phyloP scores from a whole-genome alignment of 805 yeast species.

The Priceomyces castillae region DNA sequence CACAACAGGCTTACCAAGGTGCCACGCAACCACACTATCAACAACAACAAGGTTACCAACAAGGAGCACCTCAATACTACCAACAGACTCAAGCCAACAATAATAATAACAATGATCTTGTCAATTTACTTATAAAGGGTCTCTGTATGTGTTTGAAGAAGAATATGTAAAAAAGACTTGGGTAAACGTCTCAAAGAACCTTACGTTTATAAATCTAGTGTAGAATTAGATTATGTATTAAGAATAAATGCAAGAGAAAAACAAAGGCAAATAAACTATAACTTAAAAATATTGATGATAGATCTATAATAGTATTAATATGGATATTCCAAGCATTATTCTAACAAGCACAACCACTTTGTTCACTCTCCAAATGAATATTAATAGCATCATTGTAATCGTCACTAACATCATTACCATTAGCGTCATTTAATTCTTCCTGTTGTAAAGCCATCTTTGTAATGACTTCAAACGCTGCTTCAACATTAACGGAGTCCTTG shows the following conservation, averaged over 20 bases:
- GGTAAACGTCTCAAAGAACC: neutral
- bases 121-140: constrained; percentile 28
- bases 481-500: constrained; percentile 92
- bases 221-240: neutral
- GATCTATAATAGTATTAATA: neutral
- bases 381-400: constrained; percentile 96
- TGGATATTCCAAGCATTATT: neutral
- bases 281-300: neutral
- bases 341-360: constrained; percentile 72
- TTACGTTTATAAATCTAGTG: neutral
- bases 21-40: constrained; percentile 21
- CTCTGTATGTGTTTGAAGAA: constrained; percentile 34
- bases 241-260: neutral
- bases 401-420: constrained; percentile 53
- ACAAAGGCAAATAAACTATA: neutral
- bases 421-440: constrained; percentile 86
- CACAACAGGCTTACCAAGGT: constrained; percentile 21
- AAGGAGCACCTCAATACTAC: constrained; percentile 18
- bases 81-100: constrained; percentile 20
- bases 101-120: constrained; percentile 21
- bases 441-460: constrained; percentile 95
- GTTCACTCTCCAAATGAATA: constrained; percentile 84
- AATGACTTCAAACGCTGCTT: constrained; percentile 91
- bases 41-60: constrained; percentile 22
- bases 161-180: constrained; percentile 6